These are phyloP conservation scores for Kluyveromyces starmeri DNA, from an alignment of 805 yeast genomes.

Conservation along the genomic window DNA sequence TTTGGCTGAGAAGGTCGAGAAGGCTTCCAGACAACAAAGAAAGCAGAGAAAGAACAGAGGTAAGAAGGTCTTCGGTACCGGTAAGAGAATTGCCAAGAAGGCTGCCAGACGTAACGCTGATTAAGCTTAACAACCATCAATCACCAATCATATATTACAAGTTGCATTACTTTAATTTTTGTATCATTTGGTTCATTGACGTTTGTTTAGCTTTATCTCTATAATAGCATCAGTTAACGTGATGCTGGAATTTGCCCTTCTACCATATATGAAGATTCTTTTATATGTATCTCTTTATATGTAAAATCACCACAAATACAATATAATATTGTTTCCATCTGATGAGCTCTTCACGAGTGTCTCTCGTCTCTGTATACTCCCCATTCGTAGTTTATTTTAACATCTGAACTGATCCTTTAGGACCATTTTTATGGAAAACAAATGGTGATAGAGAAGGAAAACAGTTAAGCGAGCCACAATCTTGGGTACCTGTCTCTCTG, in stretches of 20 bases:
- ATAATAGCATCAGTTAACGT: constrained; percentile 3
- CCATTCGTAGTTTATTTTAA: no score
- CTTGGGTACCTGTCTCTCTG: no score
- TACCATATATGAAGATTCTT: not conserved
- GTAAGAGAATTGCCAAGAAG: constrained; percentile 86
- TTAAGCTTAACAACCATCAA: constrained; percentile 29
- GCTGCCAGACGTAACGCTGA: constrained; percentile 87
- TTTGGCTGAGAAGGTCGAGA: constrained; percentile 90
- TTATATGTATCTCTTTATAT: constrained; percentile 5
- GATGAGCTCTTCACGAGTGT: no score
- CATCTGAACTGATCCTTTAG: no score
- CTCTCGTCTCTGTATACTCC: no score
- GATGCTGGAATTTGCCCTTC: constrained; percentile 2
- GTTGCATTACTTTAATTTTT: constrained; percentile 8
- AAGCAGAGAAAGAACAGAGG: constrained; percentile 99
- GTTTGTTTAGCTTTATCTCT: constrained; percentile 6
- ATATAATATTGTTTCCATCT: constrained; percentile 4
- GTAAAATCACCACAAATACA: constrained; percentile 6
- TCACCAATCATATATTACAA: constrained; percentile 4
- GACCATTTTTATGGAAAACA: no score
- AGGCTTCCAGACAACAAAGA: constrained; percentile 99
- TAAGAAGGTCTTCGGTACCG: constrained; percentile 98
- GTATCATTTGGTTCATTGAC: constrained; percentile 2
- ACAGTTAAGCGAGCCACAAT: no score
- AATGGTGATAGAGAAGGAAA: no score